Evolutionary conservation across 768 basidiomycete species (phyloP), one percentile per base, ranked within the genome.

Genomic region (Amyloporia xantha): DNA sequence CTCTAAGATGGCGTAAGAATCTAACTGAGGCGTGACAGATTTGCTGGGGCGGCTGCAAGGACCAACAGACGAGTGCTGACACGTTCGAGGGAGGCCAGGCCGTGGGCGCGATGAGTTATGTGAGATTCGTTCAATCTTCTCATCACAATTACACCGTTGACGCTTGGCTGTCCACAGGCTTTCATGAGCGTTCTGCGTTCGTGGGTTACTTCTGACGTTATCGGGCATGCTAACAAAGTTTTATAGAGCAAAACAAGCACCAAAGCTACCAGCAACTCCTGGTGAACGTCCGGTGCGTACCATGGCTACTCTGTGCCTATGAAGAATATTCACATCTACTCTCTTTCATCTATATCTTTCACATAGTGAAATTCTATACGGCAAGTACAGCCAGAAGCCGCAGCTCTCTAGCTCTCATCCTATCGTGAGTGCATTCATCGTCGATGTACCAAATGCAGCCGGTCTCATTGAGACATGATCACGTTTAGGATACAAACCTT

Each of bases 41-140:
- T 24, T 86, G 86, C 5, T 90, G 82, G 80, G 84, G 84, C 60
- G 87, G 87, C 5, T 91, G 87, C 62, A 89, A 89, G 58, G 87
- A 91, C 59, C 77, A 81, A 2, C 87, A 91, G 62, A 91, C 88
- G 17, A 89, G 86, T 54, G 88, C 87, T 19, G 87, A 91, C 62
- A 78, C 88, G 1, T 68, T 77, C 41, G 86, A 89, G 60, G 74
- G 75, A n/a, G 86, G 85, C 2, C 62, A 73, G 37, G 82, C 78
- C 6, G 86, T 86, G 10, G 88, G 87, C 36, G 87, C 88, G 10
- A 91, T 90, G 87, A 87, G 82, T 65, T 85, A 69, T 61, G 86
- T 87, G 60, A 48, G 81, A n/a, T 72, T 1, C 13, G 25, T 44
- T 15, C 50, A 50, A 19, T 12, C 36, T 58, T 40, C 25, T 44